Conservation (phyloP, 2,329 filamentous ascomycete species). For the Diplocarpon rosae region DNA sequence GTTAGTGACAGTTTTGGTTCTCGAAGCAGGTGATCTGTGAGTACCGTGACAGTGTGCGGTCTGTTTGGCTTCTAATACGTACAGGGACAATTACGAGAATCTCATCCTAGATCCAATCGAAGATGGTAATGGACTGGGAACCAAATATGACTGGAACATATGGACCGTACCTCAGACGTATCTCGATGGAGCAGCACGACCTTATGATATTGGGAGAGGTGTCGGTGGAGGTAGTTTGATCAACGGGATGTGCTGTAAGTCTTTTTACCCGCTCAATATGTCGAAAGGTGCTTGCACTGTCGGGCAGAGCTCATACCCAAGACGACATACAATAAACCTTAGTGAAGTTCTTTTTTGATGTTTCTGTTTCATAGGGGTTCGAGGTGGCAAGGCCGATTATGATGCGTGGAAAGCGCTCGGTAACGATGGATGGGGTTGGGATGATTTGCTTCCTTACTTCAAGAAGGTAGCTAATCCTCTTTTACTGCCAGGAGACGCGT, state of each 20-base stretch:
- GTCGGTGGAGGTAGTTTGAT: conserved; percentile 31
- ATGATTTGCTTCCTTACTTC: conserved; percentile 21
- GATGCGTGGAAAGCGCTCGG: conserved; percentile 35
- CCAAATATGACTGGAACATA: conserved; percentile 33
- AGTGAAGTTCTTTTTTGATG: too few species aligned
- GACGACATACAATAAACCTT: too few species aligned
- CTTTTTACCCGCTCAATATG: too few species aligned
- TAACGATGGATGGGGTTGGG: conserved; percentile 33
- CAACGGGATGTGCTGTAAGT: conserved; percentile 31
- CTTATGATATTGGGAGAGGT: conserved; percentile 14
- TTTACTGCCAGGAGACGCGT: background rate
- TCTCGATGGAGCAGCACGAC: conserved; percentile 18
- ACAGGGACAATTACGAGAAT: conserved; percentile 20
- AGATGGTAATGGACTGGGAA: conserved; percentile 25
- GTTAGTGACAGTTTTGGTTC: conserved; percentile 19
- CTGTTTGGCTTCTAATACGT: background rate
- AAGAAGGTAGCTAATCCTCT: conserved; percentile 1
- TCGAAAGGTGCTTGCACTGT: too few species aligned
- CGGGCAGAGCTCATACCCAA: too few species aligned
- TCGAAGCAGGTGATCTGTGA: conserved; percentile 22
- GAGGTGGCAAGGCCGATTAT: conserved; percentile 31
- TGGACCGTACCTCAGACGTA: conserved; percentile 29
- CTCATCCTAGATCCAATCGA: conserved; percentile 19
- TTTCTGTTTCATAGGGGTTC: conserved; percentile 13
- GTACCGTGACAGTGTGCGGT: background rate